Conservation (phyloP, 2,329 filamentous ascomycete genomes). For the Calonectria montana region DNA sequence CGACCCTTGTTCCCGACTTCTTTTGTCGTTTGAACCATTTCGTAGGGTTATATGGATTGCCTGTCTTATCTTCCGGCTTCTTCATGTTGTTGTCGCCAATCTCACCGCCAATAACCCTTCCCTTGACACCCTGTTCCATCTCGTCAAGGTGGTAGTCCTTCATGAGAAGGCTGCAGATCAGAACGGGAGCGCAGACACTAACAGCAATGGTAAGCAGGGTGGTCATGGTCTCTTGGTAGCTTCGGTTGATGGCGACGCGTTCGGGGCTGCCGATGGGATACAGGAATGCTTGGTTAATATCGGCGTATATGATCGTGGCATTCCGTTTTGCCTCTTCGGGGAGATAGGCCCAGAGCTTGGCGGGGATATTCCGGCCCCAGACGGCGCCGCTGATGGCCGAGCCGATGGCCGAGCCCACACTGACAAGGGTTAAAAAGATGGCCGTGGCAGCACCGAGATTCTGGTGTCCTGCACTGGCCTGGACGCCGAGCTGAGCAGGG, state of each 20-base stretch:
- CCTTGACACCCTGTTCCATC: not conserved
- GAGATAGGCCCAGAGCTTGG: not conserved
- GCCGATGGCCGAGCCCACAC: not conserved
- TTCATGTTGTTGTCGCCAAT: not conserved
- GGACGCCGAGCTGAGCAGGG: not conserved
- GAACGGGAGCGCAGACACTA: not conserved
- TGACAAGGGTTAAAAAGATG: not conserved
- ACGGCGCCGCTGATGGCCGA: not conserved
- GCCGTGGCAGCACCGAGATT: not conserved
- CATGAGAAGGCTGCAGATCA: not conserved
- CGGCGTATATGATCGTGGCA: not conserved
- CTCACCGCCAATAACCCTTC: not conserved
- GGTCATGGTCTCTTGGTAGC: not conserved
- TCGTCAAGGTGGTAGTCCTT: not conserved
- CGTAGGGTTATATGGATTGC: not conserved
- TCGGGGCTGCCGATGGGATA: not conserved
- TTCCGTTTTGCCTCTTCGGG: not conserved
- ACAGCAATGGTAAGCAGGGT: not conserved
- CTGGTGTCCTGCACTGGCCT: not conserved
- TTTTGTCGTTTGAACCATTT: not conserved
- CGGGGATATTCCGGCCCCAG: not conserved
- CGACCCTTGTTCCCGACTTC: not conserved
- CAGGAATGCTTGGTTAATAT: not conserved
- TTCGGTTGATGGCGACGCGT: not conserved
- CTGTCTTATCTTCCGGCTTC: not conserved